Percentiles rank a stretch among this genome's conserved stretches.
Conservation (phyloP, 352 stramenopile species). For the Blastocystis sp. region DNA sequence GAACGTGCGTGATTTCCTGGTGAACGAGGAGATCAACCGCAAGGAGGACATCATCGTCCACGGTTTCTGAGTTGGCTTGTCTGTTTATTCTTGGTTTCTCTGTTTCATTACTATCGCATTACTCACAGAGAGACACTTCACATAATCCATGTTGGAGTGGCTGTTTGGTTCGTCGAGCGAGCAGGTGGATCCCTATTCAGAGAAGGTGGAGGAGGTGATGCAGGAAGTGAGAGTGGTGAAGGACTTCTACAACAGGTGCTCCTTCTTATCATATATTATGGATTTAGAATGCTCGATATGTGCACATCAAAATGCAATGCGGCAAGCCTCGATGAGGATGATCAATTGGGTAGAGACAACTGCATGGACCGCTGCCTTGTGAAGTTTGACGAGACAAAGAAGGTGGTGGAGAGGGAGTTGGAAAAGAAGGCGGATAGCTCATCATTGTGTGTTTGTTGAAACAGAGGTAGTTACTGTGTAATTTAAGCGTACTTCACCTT, state of each 20-base stretch:
- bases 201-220: slow-evolving; percentile 20
- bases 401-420: background rate
- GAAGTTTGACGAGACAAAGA: background rate
- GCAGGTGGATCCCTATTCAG: background rate
- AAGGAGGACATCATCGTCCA: too few species aligned
- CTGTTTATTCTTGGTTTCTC: too few species aligned
- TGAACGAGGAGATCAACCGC: too few species aligned
- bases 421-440: background rate
- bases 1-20: too few species aligned
- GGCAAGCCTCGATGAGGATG: slow-evolving; percentile 7
- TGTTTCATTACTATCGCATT: too few species aligned
- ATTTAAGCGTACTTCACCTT: slow-evolving; percentile 57
- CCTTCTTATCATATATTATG: background rate
- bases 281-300: slow-evolving; percentile 19
- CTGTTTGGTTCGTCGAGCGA: slow-evolving; percentile 5
- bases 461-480: background rate
- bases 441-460: slow-evolving; percentile 38
- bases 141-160: background rate
- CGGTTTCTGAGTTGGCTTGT: too few species aligned
- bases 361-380: slow-evolving; percentile 44
- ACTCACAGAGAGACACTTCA: too few species aligned
- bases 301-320: slow-evolving; percentile 1
- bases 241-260: slow-evolving; percentile 31
- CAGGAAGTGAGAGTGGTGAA: slow-evolving; percentile 20
- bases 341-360: slow-evolving; percentile 25